Conservation (phyloP, 805 yeast species). For the Priceomyces fermenticarens region DNA sequence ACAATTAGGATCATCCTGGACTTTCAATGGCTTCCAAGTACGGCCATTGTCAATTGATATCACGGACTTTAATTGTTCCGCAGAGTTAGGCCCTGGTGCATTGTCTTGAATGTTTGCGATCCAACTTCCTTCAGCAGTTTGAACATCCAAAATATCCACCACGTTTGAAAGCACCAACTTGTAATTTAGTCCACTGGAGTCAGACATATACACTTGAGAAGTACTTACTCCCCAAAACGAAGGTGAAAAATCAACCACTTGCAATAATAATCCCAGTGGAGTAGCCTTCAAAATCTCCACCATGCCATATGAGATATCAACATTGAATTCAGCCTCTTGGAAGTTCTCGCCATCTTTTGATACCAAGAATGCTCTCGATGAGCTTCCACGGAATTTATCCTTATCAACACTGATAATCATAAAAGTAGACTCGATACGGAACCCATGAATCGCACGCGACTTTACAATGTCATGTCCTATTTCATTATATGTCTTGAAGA, state of each 20-base stretch:
- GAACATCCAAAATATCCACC: conserved; percentile 44
- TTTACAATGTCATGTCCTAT: conserved; percentile 23
- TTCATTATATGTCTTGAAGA: conserved; percentile 33
- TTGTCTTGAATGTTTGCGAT: conserved; percentile 39
- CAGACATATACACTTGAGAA: conserved; percentile 47
- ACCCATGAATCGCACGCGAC: conserved; percentile 28
- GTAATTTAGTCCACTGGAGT: conserved; percentile 57
- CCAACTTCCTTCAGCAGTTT: conserved; percentile 61
- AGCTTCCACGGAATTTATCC: conserved; percentile 40
- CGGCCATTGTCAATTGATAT: conserved; percentile 49
- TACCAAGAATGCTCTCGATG: conserved; percentile 38
- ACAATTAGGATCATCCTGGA: conserved; percentile 43
- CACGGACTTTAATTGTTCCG: conserved; percentile 21
- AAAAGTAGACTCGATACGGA: conserved; percentile 40
- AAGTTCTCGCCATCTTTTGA: conserved; percentile 47
- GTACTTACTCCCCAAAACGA: conserved; percentile 8
- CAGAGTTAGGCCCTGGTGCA: conserved; percentile 15
- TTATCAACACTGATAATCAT: conserved; percentile 36
- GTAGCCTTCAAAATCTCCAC: conserved; percentile 37
- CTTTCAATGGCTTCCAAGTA: conserved; percentile 48
- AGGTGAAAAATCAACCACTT: conserved; percentile 20
- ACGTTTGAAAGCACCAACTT: conserved; percentile 41
- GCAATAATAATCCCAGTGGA: conserved; percentile 31
- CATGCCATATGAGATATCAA: conserved; percentile 34
- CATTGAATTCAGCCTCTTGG: conserved; percentile 36